Evolutionary conservation across 1,284 basidiomycete genomes (phyloP), one percentile per base, ranked within the genome.

Genomic region (Neonothopanus nambi): DNA sequence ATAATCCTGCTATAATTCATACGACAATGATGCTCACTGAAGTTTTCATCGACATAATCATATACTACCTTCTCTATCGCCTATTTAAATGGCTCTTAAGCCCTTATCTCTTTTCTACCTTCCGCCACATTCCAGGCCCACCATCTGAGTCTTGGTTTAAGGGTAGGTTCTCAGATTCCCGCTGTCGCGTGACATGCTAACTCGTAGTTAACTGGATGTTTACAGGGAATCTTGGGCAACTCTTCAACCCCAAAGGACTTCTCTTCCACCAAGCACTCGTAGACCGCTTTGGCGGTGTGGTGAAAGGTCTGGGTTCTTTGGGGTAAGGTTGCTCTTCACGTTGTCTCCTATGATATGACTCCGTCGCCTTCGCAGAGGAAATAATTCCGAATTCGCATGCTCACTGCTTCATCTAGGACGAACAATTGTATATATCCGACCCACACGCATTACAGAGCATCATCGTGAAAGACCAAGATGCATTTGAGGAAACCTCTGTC

Each of bases 251-350:
- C 2, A 73, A 81, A 58, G 77, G 77, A 1, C 62, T 77, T 21
- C 65, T 67, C 0, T 82, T 80, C 59, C 79, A 80, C 52, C 70
- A 76, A 30, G 62, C 66, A 5, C 60, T 83, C 20, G 69, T 71
- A 13, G 68, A 73, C 30, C 55, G 61, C 7, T 83, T 75, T 58
- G 82, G 79, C 5, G 74, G 78, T 1, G 71, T 74, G 44, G 71
- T 77, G 39, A 81, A 71, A 57, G 66, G 82, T 64, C 76, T 51
- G 79, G 79, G 11, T 71, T 81, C 54, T 78, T 83, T 44, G 80
- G 81, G 50, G 80, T 81, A 61, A 52, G 72, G n/a, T n/a, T n/a
- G n/a, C n/a, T n/a, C n/a, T n/a, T n/a, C n/a, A n/a, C n/a, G n/a
- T n/a, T n/a, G n/a, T n/a, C n/a, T n/a, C 53, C 23, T 23, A 39